Percentiles rank a stretch among this genome's conserved stretches.
These are phyloP conservation scores for Mucor circinelloides DNA, from an alignment of 371 early-diverging fungal genomes.

Conservation along the genomic window DNA sequence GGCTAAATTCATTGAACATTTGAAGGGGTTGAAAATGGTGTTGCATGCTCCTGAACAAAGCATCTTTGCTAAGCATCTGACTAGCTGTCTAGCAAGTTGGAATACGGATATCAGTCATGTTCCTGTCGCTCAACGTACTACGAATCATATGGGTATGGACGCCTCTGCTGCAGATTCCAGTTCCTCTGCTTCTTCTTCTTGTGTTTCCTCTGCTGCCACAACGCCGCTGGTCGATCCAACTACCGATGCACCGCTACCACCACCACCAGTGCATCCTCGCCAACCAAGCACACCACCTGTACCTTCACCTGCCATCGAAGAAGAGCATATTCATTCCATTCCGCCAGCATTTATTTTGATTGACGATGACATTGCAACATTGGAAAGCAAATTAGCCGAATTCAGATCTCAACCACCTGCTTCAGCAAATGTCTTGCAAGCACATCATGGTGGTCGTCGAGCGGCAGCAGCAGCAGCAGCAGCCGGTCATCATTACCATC, in stretches of 20 bases:
- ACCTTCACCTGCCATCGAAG: slow-evolving; percentile 32
- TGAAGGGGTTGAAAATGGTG: slow-evolving; percentile 56
- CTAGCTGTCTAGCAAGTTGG: slow-evolving; percentile 60
- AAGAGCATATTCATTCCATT: slow-evolving; percentile 37
- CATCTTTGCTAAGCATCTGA: slow-evolving; percentile 62
- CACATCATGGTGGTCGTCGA: slow-evolving; percentile 12
- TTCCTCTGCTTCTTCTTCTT: neutral
- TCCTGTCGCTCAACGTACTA: slow-evolving; percentile 26
- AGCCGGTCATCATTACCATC: neutral
- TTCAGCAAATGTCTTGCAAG: slow-evolving; percentile 20
- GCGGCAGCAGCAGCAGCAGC: neutral
- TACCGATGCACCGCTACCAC: neutral
- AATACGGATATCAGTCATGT: slow-evolving; percentile 59
- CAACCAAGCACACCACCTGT: slow-evolving; percentile 19
- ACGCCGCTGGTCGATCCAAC: neutral
- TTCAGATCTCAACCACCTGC: slow-evolving; percentile 32
- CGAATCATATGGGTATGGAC: neutral
- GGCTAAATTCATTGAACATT: slow-evolving; percentile 41
- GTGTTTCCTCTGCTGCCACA: neutral
- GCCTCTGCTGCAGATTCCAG: neutral
- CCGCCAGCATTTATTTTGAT: slow-evolving; percentile 58
- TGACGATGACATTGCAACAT: slow-evolving; percentile 53
- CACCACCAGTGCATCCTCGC: neutral
- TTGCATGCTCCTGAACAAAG: slow-evolving; percentile 59
- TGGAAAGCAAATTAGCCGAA: slow-evolving; percentile 42